Evolutionary conservation across 2,329 filamentous ascomycete genomes (phyloP).

Genomic region (Grosmannia huntii): DNA sequence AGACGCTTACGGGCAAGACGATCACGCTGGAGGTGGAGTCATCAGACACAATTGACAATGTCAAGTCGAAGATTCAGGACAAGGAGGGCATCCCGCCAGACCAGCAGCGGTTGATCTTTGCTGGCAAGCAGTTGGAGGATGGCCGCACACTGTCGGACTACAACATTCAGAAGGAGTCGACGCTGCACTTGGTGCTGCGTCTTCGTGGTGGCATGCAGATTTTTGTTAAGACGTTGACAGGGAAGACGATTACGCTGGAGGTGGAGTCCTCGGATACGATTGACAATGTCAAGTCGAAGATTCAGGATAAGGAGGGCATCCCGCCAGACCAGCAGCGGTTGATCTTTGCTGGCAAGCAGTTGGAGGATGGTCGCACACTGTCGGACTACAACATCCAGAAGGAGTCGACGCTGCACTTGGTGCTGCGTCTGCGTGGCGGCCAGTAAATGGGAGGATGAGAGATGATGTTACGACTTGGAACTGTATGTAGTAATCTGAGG

Average conservation of each 20-base stretch:
- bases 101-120: constrained; percentile 88
- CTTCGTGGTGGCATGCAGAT: constrained; percentile 72
- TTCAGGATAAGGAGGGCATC: constrained; percentile 61
- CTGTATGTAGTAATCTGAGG: background rate
- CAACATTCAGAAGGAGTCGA: constrained; percentile 92
- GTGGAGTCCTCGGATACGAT: constrained; percentile 58
- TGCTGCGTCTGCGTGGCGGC: constrained; percentile 58
- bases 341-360: constrained; percentile 59
- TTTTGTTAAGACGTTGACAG: constrained; percentile 58
- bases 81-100: constrained; percentile 92
- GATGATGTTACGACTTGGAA: background rate
- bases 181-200: constrained; percentile 67
- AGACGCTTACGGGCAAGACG: constrained; percentile 83
- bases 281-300: constrained; percentile 59
- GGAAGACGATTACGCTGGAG: constrained; percentile 57
- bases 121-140: constrained; percentile 87
- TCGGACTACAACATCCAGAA: constrained; percentile 86
- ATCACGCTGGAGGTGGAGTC: constrained; percentile 88
- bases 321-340: constrained; percentile 58
- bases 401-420: constrained; percentile 58
- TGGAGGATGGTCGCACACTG: constrained; percentile 67
- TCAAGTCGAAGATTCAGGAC: constrained; percentile 87
- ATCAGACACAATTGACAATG: constrained; percentile 85
- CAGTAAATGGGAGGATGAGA: constrained; percentile 21
- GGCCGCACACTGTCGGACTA: constrained; percentile 86